Conservation (phyloP, 768 basidiomycete species). For the Strobilomyces confusus region DNA sequence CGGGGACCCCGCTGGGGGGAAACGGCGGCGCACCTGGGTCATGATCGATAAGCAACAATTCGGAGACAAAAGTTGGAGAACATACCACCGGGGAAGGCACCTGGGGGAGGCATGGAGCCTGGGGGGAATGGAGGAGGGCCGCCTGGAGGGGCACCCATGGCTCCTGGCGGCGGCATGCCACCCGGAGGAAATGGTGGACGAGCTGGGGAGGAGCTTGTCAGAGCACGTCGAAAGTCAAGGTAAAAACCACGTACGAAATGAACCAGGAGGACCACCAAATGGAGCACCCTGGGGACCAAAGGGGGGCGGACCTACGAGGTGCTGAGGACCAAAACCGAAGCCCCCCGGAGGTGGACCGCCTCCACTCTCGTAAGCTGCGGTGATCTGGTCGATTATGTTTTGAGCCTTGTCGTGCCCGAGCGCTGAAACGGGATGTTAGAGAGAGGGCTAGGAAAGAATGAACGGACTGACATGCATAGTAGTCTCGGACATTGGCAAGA, state of each 20-base stretch:
- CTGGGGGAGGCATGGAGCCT: slow-evolving; percentile 45
- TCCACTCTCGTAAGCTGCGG: slow-evolving; percentile 83
- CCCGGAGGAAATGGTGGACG: slow-evolving; percentile 74
- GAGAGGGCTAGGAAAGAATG: not conserved
- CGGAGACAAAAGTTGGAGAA: slow-evolving; percentile 1
- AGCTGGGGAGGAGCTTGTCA: slow-evolving; percentile 32
- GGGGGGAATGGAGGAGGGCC: slow-evolving; percentile 76
- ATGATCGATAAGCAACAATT: slow-evolving; percentile 1
- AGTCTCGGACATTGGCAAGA: slow-evolving; percentile 92
- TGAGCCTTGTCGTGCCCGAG: slow-evolving; percentile 97
- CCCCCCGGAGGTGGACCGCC: slow-evolving; percentile 85
- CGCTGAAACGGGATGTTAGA: slow-evolving; percentile 40
- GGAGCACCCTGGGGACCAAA: slow-evolving; percentile 52
- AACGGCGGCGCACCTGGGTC: slow-evolving; percentile 45
- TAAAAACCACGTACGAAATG: slow-evolving; percentile 17
- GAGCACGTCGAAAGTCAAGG: not conserved
- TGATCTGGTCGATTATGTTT: slow-evolving; percentile 97
- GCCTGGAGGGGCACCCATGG: slow-evolving; percentile 51
- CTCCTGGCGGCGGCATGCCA: slow-evolving; percentile 41
- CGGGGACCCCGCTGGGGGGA: slow-evolving; percentile 40
- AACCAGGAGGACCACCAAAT: slow-evolving; percentile 47
- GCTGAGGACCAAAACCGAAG: slow-evolving; percentile 82
- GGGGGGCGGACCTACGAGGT: slow-evolving; percentile 55
- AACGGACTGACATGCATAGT: slow-evolving; percentile 77
- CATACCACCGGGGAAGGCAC: slow-evolving; percentile 48